Evolutionary conservation across 805 yeast genomes (phyloP).

Genomic region (Huiozyma sinensis): DNA sequence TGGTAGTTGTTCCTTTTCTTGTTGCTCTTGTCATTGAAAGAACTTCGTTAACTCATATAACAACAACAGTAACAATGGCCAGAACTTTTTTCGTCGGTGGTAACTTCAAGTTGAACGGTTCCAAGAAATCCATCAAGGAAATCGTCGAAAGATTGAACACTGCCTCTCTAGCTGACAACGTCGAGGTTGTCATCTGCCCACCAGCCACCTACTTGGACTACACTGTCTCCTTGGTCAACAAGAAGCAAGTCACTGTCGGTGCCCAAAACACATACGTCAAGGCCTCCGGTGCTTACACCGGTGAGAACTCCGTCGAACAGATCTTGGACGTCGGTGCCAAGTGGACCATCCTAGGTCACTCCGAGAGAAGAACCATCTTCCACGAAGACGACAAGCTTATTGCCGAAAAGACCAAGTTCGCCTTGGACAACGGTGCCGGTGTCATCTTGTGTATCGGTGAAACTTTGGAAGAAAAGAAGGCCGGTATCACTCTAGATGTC

Average conservation of each 20-base stretch:
- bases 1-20: no score
- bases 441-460: constrained; percentile 98
- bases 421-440: constrained; percentile 76
- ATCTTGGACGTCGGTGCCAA: constrained; percentile 83
- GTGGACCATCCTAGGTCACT: constrained; percentile 96
- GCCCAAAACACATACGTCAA: constrained; percentile 88
- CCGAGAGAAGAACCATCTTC: constrained; percentile 94
- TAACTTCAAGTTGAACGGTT: constrained; percentile 98
- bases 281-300: constrained; percentile 95
- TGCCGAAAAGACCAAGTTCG: constrained; percentile 91
- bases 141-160: constrained; percentile 77
- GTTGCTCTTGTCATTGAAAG: no score
- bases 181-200: constrained; percentile 92
- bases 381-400: constrained; percentile 82
- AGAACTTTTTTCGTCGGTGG: constrained; percentile 95
- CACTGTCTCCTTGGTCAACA: constrained; percentile 59
- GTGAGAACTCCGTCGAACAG: constrained; percentile 85
- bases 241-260: constrained; percentile 65
- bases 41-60: no score
- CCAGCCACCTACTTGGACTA: constrained; percentile 86
- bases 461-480: constrained; percentile 88
- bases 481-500: constrained; percentile 76
- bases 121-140: constrained; percentile 70
- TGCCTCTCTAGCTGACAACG: constrained; percentile 63
- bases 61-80: constrained; percentile 36